Evolutionary conservation across 75 land plant species (phyloP), one percentile per base, ranked within the genome.

Genomic region (Pinus tabuliformis): DNA sequence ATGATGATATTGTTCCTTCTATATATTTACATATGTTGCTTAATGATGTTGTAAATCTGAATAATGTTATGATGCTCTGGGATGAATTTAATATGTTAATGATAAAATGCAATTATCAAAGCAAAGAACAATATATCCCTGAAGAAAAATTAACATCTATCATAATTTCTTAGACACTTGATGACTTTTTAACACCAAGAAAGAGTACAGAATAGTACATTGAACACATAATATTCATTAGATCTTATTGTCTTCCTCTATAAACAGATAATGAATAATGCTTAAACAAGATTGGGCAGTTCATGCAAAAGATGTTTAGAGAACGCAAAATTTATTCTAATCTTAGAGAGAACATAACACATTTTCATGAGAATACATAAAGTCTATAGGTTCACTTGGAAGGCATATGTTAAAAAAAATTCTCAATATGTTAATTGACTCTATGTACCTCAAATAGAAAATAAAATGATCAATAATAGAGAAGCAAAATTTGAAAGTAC

Each of bases 171-270:
- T 88, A 87, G 56, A 92, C 92, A 13, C 87, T 73, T 68, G 85
- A 76, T 65, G 92, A 70, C 76, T 91, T 90, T 75, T 76, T 86
- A 17, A 94, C 57, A 0, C 97, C 97, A 56, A 94, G 63, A 73
- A 94, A 94, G 59, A 90, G 78, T 59, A 87, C 86, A 56, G 92
- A 90, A 73, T 84, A 80, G 76, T 90, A 94, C 89, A 94, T 85
- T 30, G 58, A 42, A 90, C 7, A 83, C 89, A 88, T 73, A 88
- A 54, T 22, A 26, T 26, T 26, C 26, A 26, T 26, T 26, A 26
- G 0, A 26, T 26, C 26, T 26, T 26, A 0, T 26, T 71, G 57
- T 22, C 45, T 58, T 87, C 92, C 81, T 92, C 95, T 62, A 81
- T 89, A 59, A 92, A 85, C 33, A 90, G 89, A 80, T 91, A 94